Base-by-base conservation (phyloP, 345 rosid species). In the Sonneratia alba region DNA sequence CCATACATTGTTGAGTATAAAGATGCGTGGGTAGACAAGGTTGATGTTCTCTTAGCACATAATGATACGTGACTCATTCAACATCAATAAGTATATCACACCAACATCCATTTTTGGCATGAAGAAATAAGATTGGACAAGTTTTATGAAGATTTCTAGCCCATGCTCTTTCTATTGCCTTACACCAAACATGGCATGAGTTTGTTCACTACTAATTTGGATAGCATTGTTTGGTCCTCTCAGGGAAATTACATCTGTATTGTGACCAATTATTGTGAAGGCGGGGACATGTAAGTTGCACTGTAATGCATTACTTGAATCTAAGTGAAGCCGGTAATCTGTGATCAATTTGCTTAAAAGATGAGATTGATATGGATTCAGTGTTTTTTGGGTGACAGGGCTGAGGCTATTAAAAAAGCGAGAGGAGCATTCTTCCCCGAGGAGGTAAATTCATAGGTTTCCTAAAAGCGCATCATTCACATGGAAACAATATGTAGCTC, bases 1-100 rank as follows among this genome's bases (percentile, higher is more conserved):
- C 91, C 96, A 34, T 95, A 95, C 32, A 83, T 95, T 49, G 88
- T 92, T 69, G 85, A 86, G 72, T 80, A 82, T 76, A 90, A 88
- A 81, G 98, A 95, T 87, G 87, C 97, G 70, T 95, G 97, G 99
- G 92, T 87, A 78, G 99, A 89, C 74, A 83, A 95, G 94, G 97
- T 95, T 80, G 71, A 73, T 27, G 36, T 62, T 62, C 32, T 57
- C 63, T 57, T 57, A 57, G 34, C 34, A 7, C 32, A 11, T 62
- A 14, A 24, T 2, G 8, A n/a, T 13, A 61, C 24, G 24, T 57
- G 34, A 27, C 7, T 61, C 24, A 24, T 22, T 61, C 36, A 8
- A 3, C 63, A 57, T 10, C 65, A 61, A 22, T 61, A 3, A 34
- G 38, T 34, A 0, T 62, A 47, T 47, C 51, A 9, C 51, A 47